Base-by-base conservation (phyloP, 2,329 filamentous ascomycete species). In the Ophiosphaerella herpotricha region DNA sequence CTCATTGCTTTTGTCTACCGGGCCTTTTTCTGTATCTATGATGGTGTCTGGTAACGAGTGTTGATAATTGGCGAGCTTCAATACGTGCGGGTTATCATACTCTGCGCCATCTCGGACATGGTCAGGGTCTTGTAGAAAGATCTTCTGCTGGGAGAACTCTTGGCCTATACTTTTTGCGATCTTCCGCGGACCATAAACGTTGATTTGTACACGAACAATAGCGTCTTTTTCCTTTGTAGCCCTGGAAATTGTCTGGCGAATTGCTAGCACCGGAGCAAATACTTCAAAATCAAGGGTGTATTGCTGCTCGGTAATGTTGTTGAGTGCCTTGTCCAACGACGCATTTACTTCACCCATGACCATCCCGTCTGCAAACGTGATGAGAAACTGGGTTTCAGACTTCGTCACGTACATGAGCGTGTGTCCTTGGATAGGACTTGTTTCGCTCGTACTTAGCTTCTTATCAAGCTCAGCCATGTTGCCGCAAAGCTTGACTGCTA, bases 41-140 rank as follows among this genome's bases (percentile, higher is more conserved):
- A 24, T 37, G 4, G 32, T 14, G 7, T 54, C 40, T 2, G 39
- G 9, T 8, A 14, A 35, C 4, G 46, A 16, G 11, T 26, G 16
- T 2, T 58, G 48, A 16, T 54, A 43, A 2, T 58, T 35, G 1
- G 48, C 31, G 8, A 68, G 48, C 12, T 54, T 63, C 21, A 68
- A 48, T 2, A 63, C 18, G 12, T 70, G 66, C 2, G 66, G 65
- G 37, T 68, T 70, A 5, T 68, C 61, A 37, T 70, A 68, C 0
- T 31, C 14, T 2, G 41, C 8, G 13, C 55, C 56, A 8, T 50
- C 13, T 31, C 55, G 50, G 3, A 61, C 18, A 26, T 61, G 45
- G 21, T 61, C 57, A 2, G 66, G 64, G 9, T 46, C 47, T 46
- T 70, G 66, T 1, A 70, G 49, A 33, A 61, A 70, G 7, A 68